Conservation (phyloP, 2,329 filamentous ascomycete genomes). For the Fusarium veterinarium region DNA sequence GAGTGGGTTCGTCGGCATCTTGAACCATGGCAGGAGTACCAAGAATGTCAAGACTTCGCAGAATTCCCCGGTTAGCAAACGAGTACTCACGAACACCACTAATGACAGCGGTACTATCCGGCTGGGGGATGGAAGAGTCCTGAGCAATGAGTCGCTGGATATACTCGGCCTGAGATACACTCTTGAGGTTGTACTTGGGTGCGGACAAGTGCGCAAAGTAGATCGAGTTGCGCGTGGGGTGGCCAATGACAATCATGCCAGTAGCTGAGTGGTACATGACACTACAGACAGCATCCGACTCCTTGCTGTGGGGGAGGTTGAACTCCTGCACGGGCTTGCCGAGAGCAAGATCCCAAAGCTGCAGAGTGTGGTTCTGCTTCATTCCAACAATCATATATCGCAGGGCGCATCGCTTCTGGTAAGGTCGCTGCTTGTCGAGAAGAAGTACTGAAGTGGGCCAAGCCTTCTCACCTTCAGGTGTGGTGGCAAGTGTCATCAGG, state of each 20-base stretch:
- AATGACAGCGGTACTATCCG: constrained; percentile 96
- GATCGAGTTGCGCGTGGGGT: constrained; percentile 95
- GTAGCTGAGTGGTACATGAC: constrained; percentile 93
- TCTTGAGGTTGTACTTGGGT: constrained; percentile 87
- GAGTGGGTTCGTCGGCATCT: constrained; percentile 74
- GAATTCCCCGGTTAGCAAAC: constrained; percentile 84
- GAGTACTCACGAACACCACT: constrained; percentile 97
- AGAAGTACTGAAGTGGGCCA: constrained; percentile 97
- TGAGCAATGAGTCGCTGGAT: constrained; percentile 81
- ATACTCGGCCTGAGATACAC: constrained; percentile 88
- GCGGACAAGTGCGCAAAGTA: constrained; percentile 97
- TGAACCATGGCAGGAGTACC: constrained; percentile 74
- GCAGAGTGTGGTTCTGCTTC: constrained; percentile 98
- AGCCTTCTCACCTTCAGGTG: constrained; percentile 88
- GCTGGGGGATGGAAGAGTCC: constrained; percentile 79
- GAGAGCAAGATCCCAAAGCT: constrained; percentile 97
- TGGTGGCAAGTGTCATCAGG: constrained; percentile 86
- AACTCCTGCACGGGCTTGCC: constrained; percentile 97
- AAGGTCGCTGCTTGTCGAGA: constrained; percentile 95
- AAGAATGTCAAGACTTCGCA: constrained; percentile 91
- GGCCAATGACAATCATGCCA: constrained; percentile 93
- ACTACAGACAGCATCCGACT: constrained; percentile 97
- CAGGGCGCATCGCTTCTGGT: constrained; percentile 87
- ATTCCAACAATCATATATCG: constrained; percentile 97
- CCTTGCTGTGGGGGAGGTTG: constrained; percentile 94